Percentiles rank a stretch among this genome's conserved stretches.
Evolutionary conservation across 805 yeast species (phyloP).

Genomic region (Starmerella lactis-condensi): DNA sequence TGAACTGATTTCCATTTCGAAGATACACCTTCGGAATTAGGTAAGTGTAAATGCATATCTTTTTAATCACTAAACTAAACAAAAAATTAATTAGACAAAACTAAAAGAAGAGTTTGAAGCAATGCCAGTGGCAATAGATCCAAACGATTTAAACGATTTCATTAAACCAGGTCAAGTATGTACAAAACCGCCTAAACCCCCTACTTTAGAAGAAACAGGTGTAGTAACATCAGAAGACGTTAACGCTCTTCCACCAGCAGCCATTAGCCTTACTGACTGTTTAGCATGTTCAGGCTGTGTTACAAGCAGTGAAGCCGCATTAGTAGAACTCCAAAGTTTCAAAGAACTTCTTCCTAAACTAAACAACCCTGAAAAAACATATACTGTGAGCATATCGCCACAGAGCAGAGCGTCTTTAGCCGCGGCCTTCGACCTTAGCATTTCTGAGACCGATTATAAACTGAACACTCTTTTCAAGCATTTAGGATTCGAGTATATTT

Average conservation of each 20-base stretch:
- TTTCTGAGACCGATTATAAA: conserved; percentile 42
- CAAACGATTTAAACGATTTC: conserved; percentile 88
- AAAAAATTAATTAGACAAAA: no score
- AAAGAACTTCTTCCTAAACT: conserved; percentile 51
- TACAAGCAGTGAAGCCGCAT: conserved; percentile 89
- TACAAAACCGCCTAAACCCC: conserved; percentile 66
- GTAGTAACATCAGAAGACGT: no score
- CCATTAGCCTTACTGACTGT: conserved; percentile 79
- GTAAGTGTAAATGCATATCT: no score
- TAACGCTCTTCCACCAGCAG: conserved; percentile 42
- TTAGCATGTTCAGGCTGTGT: conserved; percentile 94
- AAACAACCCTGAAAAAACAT: conserved; percentile 25
- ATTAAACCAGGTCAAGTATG: conserved; percentile 90
- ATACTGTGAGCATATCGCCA: conserved; percentile 67
- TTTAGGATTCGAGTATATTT: conserved; percentile 54
- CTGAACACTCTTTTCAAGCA: conserved; percentile 37
- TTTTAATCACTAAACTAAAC: no score
- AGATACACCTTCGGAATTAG: no score
- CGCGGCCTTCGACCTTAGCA: conserved; percentile 35
- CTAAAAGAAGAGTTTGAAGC: no score
- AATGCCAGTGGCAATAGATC: no score
- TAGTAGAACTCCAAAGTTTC: conserved; percentile 80
- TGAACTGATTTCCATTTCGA: no score
- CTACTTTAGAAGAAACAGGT: no score
- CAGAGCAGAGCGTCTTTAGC: conserved; percentile 75